A percentile compares a stretch with the other conserved stretches of the same genome.
Evolutionary conservation across 768 basidiomycete genomes (phyloP).

Genomic region (Exidia glandulosa): DNA sequence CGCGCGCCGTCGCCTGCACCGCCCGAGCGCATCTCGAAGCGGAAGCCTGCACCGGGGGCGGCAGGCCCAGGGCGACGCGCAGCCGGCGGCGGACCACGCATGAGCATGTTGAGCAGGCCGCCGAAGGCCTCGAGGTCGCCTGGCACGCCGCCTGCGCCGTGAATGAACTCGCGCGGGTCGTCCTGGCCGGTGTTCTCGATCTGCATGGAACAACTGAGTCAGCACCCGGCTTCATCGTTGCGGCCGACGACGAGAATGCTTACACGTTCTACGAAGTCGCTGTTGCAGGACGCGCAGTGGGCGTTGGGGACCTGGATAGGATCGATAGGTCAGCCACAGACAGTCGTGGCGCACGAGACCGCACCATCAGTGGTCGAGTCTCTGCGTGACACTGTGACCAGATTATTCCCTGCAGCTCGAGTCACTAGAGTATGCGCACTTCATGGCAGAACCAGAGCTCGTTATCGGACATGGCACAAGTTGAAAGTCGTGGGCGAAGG

Average conservation of each 20-base stretch:
- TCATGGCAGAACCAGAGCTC: constrained; percentile 5
- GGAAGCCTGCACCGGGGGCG: background rate
- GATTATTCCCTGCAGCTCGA: background rate
- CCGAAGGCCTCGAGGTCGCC: background rate
- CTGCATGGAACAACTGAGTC: constrained; percentile 24
- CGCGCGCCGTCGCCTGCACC: constrained; percentile 15
- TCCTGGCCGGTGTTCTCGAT: constrained; percentile 56
- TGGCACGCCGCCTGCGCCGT: constrained; percentile 17
- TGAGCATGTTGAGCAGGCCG: background rate
- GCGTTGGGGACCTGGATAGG: constrained; percentile 59
- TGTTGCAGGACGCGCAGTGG: constrained; percentile 69
- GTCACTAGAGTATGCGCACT: background rate
- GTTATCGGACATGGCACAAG: too few relatives aligned
- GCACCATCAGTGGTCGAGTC: constrained; percentile 79
- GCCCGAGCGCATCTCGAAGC: constrained; percentile 22
- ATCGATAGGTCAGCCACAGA: constrained; percentile 4
- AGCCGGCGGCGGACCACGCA: background rate
- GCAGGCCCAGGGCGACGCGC: background rate
- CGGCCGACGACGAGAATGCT: background rate
- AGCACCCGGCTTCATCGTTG: background rate
- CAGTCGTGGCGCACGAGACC: constrained; percentile 10
- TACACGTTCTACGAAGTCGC: constrained; percentile 74
- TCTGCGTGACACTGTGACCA: constrained; percentile 65
- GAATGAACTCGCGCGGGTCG: constrained; percentile 61
- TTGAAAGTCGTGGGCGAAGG: too few relatives aligned